Base-by-base conservation (phyloP, 2,329 filamentous ascomycete species). In the Talaromyces sp. region DNA sequence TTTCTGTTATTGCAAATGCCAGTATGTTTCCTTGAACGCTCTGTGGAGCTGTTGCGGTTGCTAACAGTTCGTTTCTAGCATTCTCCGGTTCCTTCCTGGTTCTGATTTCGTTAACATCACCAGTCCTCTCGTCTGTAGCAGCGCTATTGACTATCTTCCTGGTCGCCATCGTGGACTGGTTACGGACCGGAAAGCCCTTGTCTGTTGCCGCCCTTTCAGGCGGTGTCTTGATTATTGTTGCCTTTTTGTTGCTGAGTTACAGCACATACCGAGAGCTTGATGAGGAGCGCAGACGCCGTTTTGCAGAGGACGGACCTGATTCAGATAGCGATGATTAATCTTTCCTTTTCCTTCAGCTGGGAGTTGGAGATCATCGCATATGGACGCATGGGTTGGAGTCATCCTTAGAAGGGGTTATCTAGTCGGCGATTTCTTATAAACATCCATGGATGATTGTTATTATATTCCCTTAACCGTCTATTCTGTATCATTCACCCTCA, bases 91-190 rank as follows among this genome's bases (percentile, higher is more conserved):
- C 89, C 22, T 98, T 98, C 82, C 84, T 98, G 8, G 90, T 97
- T 39, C 85, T 99, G 62, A 98, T 99, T 73, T 93, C 89, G 17
- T 84, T 99, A 33, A 99, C 95, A 0, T 94, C 90, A 19, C 95
- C 95, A 0, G 95, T 99, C 2, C 83, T 99, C 4, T 94, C 90
- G 65, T 96, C 91, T 19, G 95, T 99, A 11, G 95, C 95, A 0
- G 92, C 94, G 2, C 86, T 99, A 7, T 83, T 99, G 56, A 99
- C 95, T 25, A 99, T 99, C 70, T 98, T 99, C 83, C 87, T 98
- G 67, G 95, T 99, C 7, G 95, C 94, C 0, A 82, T 98, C 35
- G 91, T 91, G 63, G 95, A 99, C 78, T 96, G 95, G 88, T 75
- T 93, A 64, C 83, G 93, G 50, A 96, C 92, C 0, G 92, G 94